Conservation (phyloP, 2,329 filamentous ascomycete genomes). For the Helicocarpus griseus region DNA sequence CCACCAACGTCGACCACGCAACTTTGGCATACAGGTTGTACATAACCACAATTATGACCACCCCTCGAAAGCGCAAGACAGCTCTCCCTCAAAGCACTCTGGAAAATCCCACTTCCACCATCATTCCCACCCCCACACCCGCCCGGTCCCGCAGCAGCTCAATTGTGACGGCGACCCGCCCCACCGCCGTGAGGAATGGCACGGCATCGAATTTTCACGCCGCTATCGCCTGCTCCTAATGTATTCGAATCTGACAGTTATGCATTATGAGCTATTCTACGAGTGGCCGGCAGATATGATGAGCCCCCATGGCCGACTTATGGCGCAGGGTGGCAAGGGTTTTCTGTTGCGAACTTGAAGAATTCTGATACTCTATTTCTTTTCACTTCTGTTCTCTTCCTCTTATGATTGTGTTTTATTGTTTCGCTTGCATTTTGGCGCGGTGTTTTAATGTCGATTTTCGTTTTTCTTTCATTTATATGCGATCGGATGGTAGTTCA, state of each 20-base stretch:
- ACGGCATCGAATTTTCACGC: slow-evolving; percentile 31
- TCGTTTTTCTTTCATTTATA: too few species aligned
- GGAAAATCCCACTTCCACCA: background rate
- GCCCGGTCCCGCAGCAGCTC: background rate
- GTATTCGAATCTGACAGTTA: slow-evolving; percentile 46
- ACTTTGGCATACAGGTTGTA: too few species aligned
- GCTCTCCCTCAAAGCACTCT: too few species aligned
- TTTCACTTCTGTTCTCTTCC: too few species aligned
- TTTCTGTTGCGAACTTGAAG: slow-evolving; percentile 6
- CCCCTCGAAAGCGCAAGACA: background rate
- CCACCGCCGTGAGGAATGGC: slow-evolving; percentile 21
- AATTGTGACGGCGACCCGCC: background rate
- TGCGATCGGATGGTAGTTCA: too few species aligned
- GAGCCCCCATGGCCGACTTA: slow-evolving; percentile 1
- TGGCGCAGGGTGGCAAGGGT: background rate
- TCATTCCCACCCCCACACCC: background rate
- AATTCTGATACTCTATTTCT: too few species aligned
- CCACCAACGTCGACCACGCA: background rate
- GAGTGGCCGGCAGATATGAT: slow-evolving; percentile 22
- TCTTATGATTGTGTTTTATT: too few species aligned
- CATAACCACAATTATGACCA: background rate
- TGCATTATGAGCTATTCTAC: slow-evolving; percentile 51
- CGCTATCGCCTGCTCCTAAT: slow-evolving; percentile 46
- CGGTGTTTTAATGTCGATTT: too few species aligned
- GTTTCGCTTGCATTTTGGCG: too few species aligned